Base-by-base conservation (phyloP, 2,329 filamentous ascomycete species). In the Diaporthe aspalathi region DNA sequence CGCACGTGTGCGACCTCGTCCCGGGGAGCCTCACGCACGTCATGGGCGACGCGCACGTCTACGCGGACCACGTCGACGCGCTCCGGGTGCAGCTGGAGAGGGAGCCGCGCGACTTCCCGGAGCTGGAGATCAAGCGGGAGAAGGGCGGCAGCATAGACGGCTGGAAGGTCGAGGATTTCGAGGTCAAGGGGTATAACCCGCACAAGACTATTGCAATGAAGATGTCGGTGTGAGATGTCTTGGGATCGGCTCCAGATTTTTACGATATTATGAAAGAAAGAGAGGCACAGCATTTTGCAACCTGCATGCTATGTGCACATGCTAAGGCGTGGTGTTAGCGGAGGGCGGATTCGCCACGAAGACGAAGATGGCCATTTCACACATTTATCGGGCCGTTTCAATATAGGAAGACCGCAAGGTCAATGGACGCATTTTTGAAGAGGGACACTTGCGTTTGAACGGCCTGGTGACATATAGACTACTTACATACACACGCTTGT, bases 1-100 rank as follows among this genome's bases (percentile, higher is more conserved):
- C 96, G 0, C 92, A 95, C 79, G 94, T 93, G 14, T 94, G 93
- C 78, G 92, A 95, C 75, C 82, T 99, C 68, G 88, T 93, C 0
- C 94, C 96, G 0, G 96, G 95, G 0, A 95, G 90, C 66, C 87
- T 99, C 73, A 96, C 94, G 49, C 96, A 98, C 81, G 94, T 94
- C 62, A 97, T 99, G 94, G 96, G 96, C 17, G 96, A 99, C 81
- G 94, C 95, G n/a, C 96, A 99, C 81, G 92, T 99, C 1, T 99
- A 99, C 82, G 83, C 92, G 9, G 95, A 99, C 80, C 96, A 99
- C 80, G 89, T 97, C 9, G 94, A 97, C 68, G 95, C 96, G 16
- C 84, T 99, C 71, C 88, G 92, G 78, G 87, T 90, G 69, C 96
- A 99, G 83, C 80, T 98, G 43, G 88, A 90, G 79, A 86, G 96